A percentile compares a stretch with the other conserved stretches of the same genome.
These are phyloP conservation scores for Phytophthora foliorum DNA, from an alignment of 352 stramenopile genomes.

Conservation along the genomic window DNA sequence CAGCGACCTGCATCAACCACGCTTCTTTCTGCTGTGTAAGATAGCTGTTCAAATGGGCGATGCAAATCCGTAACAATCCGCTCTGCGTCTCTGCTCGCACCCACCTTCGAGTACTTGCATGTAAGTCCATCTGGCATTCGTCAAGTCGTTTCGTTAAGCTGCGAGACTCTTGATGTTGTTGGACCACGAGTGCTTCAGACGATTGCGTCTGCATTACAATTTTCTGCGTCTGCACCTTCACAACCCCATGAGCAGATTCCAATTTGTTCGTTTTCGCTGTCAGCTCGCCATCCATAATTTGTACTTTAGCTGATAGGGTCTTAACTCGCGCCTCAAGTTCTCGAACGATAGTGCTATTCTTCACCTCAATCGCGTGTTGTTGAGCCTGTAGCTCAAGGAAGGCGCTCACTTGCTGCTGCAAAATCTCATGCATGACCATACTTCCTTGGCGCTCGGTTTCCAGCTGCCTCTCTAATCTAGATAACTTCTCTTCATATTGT, in stretches of 20 bases:
- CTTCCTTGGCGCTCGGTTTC: constrained; percentile 21
- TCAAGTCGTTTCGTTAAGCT: constrained; percentile 16
- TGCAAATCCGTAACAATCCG: constrained; percentile 19
- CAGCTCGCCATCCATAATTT: constrained; percentile 4
- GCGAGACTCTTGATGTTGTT: background rate
- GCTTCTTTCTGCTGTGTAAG: constrained; percentile 15
- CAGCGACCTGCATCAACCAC: constrained; percentile 29
- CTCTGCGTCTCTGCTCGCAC: constrained; percentile 23
- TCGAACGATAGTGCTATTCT: constrained; percentile 20
- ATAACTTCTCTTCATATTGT: background rate
- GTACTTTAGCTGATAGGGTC: constrained; percentile 1
- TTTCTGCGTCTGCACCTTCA: constrained; percentile 1
- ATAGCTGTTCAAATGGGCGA: background rate
- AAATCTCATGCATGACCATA: constrained; percentile 21
- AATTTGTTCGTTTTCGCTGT: constrained; percentile 3
- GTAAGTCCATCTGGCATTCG: constrained; percentile 23
- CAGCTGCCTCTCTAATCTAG: constrained; percentile 17
- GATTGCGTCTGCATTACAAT: constrained; percentile 4
- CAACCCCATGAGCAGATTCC: background rate
- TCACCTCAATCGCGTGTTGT: constrained; percentile 24
- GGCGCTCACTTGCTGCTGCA: constrained; percentile 19
- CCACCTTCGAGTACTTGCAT: constrained; percentile 14
- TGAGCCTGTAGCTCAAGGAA: constrained; percentile 25
- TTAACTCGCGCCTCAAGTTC: constrained; percentile 22
- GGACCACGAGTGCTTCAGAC: background rate